Conservation (phyloP, 2,329 filamentous ascomycete species). For the Pyrenophora graminea region DNA sequence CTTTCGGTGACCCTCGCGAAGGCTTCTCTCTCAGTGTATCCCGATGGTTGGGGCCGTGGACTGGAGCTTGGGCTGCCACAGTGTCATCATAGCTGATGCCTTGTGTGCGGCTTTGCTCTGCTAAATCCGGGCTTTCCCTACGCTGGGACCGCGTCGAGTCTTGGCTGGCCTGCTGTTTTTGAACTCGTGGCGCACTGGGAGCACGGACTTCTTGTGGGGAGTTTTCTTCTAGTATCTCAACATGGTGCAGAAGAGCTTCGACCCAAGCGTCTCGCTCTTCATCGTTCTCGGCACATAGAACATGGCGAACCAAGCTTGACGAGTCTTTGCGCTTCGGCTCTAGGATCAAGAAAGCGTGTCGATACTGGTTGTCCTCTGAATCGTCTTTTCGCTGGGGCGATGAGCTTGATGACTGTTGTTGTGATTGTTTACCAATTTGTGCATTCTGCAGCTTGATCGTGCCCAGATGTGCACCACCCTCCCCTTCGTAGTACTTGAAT, state of each 20-base stretch:
- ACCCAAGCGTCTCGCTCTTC: conserved; percentile 93
- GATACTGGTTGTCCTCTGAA: conserved; percentile 89
- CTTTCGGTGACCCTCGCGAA: conserved; percentile 37
- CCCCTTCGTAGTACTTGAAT: conserved; percentile 88
- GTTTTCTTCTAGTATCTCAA: conserved; percentile 67
- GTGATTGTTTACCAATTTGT: conserved; percentile 91
- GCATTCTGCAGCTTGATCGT: conserved; percentile 90
- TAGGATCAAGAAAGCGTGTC: conserved; percentile 91
- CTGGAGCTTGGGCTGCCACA: conserved; percentile 61
- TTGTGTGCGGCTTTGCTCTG: conserved; percentile 46
- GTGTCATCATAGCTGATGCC: conserved; percentile 62
- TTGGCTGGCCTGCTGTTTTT: conserved; percentile 49
- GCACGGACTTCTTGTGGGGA: conserved; percentile 52
- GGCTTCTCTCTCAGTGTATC: conserved; percentile 26
- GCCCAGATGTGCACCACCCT: conserved; percentile 86
- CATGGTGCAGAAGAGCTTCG: conserved; percentile 83
- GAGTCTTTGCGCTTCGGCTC: conserved; percentile 98
- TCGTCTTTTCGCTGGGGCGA: conserved; percentile 69
- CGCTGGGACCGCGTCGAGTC: conserved; percentile 34
- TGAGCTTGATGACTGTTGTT: conserved; percentile 58
- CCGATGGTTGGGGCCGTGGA: conserved; percentile 51
- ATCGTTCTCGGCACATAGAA: conserved; percentile 94
- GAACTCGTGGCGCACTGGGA: conserved; percentile 23
- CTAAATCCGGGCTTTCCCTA: conserved; percentile 47
- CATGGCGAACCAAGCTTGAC: conserved; percentile 83